Evolutionary conservation across 2,329 filamentous ascomycete species (phyloP).

Genomic region (Pseudogymnoascus sp.): DNA sequence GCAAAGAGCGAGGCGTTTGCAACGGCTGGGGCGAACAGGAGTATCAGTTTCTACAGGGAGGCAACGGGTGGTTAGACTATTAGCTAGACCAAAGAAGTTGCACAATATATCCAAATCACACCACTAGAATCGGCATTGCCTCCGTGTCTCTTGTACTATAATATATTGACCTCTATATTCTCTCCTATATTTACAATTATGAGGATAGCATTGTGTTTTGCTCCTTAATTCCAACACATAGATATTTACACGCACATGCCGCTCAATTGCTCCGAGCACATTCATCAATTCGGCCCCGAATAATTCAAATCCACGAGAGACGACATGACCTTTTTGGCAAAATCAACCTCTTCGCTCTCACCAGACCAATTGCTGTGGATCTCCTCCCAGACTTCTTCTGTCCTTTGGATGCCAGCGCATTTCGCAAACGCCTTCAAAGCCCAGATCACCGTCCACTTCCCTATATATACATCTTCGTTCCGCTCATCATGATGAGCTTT

Average conservation of each 20-base stretch:
- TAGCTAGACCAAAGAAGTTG: not conserved
- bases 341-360: conserved; percentile 25
- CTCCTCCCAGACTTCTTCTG: conserved; percentile 26
- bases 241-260: not conserved
- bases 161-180: not conserved
- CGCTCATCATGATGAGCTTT: conserved; percentile 42
- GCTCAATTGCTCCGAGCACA: not conserved
- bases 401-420: conserved; percentile 26
- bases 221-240: not conserved
- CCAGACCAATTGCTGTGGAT: conserved; percentile 27
- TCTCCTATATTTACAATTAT: not conserved
- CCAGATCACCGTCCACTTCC: conserved; percentile 56
- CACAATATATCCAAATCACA: conserved; percentile 8
- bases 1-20: conserved; percentile 63
- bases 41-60: conserved; percentile 77
- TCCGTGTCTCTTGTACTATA: not conserved
- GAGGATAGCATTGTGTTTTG: not conserved
- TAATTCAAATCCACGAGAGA: conserved; percentile 16
- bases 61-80: conserved; percentile 54
- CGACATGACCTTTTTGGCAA: conserved; percentile 22
- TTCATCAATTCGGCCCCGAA: not conserved
- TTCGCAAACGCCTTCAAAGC: conserved; percentile 57
- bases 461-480: conserved; percentile 43
- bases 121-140: no score
- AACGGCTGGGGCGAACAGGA: conserved; percentile 68